A percentile compares a stretch with the other conserved stretches of the same genome.
Conservation (phyloP, 352 stramenopile species). For the Phytophthora macrochlamydospora region DNA sequence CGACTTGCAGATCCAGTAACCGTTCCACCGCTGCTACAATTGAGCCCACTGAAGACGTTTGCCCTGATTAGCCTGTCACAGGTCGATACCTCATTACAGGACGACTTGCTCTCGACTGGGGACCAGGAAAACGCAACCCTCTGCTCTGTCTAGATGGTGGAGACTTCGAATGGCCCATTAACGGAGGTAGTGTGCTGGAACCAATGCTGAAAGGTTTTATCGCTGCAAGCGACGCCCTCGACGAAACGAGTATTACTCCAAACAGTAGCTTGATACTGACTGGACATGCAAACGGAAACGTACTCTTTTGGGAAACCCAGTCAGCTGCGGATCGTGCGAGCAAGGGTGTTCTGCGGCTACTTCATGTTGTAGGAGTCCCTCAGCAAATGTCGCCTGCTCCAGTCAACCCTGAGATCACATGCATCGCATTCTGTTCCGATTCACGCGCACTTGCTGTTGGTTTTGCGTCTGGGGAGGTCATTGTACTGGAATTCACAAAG, state of each 20-base stretch:
- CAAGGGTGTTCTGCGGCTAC: slow-evolving; percentile 55
- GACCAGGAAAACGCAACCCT: slow-evolving; percentile 39
- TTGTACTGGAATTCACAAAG: slow-evolving; percentile 51
- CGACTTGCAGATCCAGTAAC: slow-evolving; percentile 34
- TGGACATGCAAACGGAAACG: slow-evolving; percentile 54
- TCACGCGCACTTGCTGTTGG: slow-evolving; percentile 55
- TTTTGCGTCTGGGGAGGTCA: slow-evolving; percentile 61
- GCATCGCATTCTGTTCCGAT: slow-evolving; percentile 50
- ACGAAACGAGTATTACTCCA: slow-evolving; percentile 30
- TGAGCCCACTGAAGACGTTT: slow-evolving; percentile 56
- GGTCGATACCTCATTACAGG: slow-evolving; percentile 47
- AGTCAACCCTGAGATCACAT: slow-evolving; percentile 45
- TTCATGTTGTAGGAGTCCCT: slow-evolving; percentile 56
- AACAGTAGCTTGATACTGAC: slow-evolving; percentile 64
- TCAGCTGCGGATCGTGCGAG: slow-evolving; percentile 52
- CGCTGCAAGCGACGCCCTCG: slow-evolving; percentile 23
- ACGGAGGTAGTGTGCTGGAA: slow-evolving; percentile 61
- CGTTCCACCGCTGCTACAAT: slow-evolving; percentile 56
- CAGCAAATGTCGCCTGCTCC: slow-evolving; percentile 41
- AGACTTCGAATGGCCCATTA: slow-evolving; percentile 79
- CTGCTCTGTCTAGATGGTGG: slow-evolving; percentile 38
- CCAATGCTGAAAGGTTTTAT: slow-evolving; percentile 62
- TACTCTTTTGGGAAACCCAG: slow-evolving; percentile 70
- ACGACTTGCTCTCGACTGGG: slow-evolving; percentile 49
- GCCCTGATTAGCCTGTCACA: slow-evolving; percentile 43